These are phyloP conservation scores for Pyrenula aspistea DNA, from an alignment of 495 filamentous ascomycete genomes.

Conservation along the genomic window DNA sequence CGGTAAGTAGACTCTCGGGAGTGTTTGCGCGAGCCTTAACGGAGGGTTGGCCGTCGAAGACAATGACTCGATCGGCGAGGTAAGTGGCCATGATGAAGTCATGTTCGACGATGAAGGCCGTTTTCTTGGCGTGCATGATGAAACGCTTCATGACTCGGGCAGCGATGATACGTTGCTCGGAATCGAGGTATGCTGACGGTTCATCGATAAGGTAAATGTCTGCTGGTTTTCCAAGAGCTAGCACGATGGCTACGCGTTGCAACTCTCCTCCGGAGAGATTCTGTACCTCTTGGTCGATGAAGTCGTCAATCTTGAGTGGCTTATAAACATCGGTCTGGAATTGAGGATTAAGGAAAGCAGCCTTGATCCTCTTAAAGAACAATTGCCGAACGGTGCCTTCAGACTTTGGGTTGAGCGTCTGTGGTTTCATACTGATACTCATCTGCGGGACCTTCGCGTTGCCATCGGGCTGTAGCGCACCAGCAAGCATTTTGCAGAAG, in stretches of 20 bases:
- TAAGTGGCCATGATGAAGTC: constrained; percentile 99
- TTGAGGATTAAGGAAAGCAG: constrained; percentile 86
- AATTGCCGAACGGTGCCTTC: constrained; percentile 88
- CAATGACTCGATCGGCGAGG: constrained; percentile 93
- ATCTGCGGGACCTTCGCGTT: constrained; percentile 67
- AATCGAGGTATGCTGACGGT: constrained; percentile 88
- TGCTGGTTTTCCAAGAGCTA: constrained; percentile 88
- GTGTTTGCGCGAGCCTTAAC: constrained; percentile 75
- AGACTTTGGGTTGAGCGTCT: constrained; percentile 98
- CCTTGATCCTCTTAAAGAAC: constrained; percentile 96
- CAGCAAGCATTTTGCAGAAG: constrained; percentile 92
- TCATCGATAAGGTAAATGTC: constrained; percentile 99
- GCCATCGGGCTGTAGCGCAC: constrained; percentile 80
- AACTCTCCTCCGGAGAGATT: constrained; percentile 98
- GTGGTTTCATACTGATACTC: constrained; percentile 98
- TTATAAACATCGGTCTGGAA: constrained; percentile 99
- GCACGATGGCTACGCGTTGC: constrained; percentile 94
- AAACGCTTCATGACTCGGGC: constrained; percentile 97
- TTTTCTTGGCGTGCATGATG: constrained; percentile 99
- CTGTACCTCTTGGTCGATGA: constrained; percentile 98
- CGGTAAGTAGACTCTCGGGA: constrained; percentile 85
- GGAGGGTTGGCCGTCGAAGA: constrained; percentile 90
- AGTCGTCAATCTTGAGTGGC: constrained; percentile 92
- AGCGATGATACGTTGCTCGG: constrained; percentile 96
- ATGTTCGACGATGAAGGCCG: constrained; percentile 97